Evolutionary conservation across 169 alveolate species (phyloP).

Genomic region (Cryptosporidium viatorum): DNA sequence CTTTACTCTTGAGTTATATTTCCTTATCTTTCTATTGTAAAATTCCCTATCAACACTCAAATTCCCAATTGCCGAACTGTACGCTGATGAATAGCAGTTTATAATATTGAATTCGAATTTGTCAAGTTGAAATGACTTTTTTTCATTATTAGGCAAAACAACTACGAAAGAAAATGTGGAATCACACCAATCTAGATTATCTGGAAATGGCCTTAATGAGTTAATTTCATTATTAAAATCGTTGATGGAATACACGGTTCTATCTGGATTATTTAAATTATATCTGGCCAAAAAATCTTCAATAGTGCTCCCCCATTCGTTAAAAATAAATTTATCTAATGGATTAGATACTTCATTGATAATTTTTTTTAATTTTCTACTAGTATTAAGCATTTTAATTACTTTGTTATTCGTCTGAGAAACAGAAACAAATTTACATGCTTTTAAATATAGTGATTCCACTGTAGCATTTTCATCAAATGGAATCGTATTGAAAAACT

Average conservation of each 20-base stretch:
- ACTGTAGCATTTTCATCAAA: slow-evolving; percentile 52
- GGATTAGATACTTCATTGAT: slow-evolving; percentile 17
- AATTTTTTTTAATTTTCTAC: slow-evolving; percentile 24
- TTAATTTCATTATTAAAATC: slow-evolving; percentile 54
- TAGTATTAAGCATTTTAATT: slow-evolving; percentile 41
- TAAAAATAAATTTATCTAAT: slow-evolving; percentile 45
- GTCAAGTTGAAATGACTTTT: slow-evolving; percentile 24
- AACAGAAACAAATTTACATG: slow-evolving; percentile 58
- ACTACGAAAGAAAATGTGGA: slow-evolving; percentile 36
- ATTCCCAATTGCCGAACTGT: slow-evolving; percentile 13
- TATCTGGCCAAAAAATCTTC: slow-evolving; percentile 68
- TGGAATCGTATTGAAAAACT: slow-evolving; percentile 9
- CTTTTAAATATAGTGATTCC: slow-evolving; percentile 43
- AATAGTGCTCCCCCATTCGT: slow-evolving; percentile 36
- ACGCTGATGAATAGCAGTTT: slow-evolving; percentile 25
- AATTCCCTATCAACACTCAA: neutral
- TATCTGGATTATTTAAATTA: slow-evolving; percentile 51
- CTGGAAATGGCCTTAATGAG: slow-evolving; percentile 60
- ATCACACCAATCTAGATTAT: slow-evolving; percentile 56
- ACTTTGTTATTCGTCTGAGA: slow-evolving; percentile 59
- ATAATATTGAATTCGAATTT: slow-evolving; percentile 32
- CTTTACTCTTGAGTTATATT: slow-evolving; percentile 34
- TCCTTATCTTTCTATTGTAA: slow-evolving; percentile 23
- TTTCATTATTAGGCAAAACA: slow-evolving; percentile 3
- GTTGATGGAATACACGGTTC: slow-evolving; percentile 32